Conservation (phyloP, 139 green algal species). For the Ostreobium quekettii region DNA sequence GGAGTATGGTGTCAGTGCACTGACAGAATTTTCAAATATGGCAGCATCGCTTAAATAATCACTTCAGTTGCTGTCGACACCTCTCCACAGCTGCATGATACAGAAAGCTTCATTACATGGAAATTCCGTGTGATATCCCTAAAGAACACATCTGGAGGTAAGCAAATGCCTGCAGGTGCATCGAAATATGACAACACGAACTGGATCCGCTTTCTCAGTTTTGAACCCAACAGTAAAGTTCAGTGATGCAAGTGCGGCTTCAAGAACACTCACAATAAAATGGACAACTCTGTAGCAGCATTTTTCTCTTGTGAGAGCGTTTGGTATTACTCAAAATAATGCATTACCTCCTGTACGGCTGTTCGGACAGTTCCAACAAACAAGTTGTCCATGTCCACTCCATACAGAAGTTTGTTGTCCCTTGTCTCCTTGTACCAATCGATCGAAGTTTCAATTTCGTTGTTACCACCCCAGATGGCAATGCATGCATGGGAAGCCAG, state of each 20-base stretch:
- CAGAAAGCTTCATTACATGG: no score
- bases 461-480: slow-evolving; percentile 64
- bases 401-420: background rate
- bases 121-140: no score
- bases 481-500: slow-evolving; percentile 56
- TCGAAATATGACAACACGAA: no score
- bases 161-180: no score
- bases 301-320: background rate
- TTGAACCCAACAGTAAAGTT: no score
- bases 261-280: background rate
- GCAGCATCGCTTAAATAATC: no score
- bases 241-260: background rate
- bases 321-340: background rate
- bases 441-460: slow-evolving; percentile 30
- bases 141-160: no score
- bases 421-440: slow-evolving; percentile 4
- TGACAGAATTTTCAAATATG: no score
- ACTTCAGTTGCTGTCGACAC: no score
- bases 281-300: background rate
- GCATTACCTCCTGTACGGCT: background rate
- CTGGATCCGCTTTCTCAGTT: no score
- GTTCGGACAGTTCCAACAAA: background rate
- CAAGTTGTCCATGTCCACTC: background rate
- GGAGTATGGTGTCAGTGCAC: no score
- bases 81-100: no score